Conservation (phyloP, 371 early-diverging fungal species). For the Rhizopus microsporus region DNA sequence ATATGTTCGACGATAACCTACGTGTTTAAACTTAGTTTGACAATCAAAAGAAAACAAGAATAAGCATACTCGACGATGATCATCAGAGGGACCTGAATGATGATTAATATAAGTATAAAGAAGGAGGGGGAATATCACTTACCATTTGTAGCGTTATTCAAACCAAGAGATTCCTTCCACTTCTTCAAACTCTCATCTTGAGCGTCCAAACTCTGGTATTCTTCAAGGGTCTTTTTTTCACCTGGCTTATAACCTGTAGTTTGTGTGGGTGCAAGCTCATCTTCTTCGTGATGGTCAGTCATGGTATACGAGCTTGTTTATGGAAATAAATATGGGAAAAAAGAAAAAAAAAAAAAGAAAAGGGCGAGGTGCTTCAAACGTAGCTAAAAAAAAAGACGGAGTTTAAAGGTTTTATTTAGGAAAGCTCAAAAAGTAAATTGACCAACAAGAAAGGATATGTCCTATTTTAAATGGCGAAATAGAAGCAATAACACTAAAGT, state of each 20-base stretch:
- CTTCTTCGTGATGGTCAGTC: conserved; percentile 60
- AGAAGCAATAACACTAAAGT: too few species aligned
- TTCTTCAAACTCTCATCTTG: conserved; percentile 92
- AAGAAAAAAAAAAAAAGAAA: conserved; percentile 32
- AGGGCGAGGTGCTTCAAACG: conserved; percentile 19
- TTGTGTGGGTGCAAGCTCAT: conserved; percentile 79
- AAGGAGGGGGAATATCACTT: neutral
- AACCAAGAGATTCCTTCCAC: conserved; percentile 95
- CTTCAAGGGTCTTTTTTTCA: conserved; percentile 89
- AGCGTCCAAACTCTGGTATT: conserved; percentile 85
- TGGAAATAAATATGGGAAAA: conserved; percentile 10
- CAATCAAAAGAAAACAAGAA: conserved; percentile 1
- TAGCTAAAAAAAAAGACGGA: conserved; percentile 18
- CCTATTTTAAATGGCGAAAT: too few species aligned
- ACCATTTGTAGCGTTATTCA: conserved; percentile 54
- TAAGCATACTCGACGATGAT: conserved; percentile 67
- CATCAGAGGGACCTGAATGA: conserved; percentile 51
- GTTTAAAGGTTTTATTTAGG: neutral
- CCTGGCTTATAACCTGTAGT: conserved; percentile 82
- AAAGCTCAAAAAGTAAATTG: neutral
- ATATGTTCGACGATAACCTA: conserved; percentile 77
- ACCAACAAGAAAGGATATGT: neutral
- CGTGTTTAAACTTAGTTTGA: neutral
- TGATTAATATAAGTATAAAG: neutral
- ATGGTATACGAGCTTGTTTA: conserved; percentile 23